Conservation (phyloP, 129 eudicot species). For the Escallonia herrerae region DNA sequence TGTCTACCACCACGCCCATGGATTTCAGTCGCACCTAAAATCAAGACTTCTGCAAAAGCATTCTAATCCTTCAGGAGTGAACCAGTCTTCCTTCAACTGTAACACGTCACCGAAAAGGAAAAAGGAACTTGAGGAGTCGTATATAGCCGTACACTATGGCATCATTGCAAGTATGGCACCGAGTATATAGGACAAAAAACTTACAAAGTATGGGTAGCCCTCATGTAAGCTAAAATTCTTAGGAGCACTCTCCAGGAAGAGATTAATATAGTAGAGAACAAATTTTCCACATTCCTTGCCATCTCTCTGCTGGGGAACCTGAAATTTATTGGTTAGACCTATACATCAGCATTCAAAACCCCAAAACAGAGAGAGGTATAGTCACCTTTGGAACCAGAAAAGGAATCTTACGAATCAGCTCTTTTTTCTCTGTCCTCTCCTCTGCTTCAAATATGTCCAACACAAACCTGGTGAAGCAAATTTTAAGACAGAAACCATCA, state of each 20-base stretch:
- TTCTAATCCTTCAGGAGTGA: conserved; percentile 26
- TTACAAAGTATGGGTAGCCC: conserved; percentile 65
- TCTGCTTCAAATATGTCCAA: conserved; percentile 34
- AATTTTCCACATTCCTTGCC: conserved; percentile 41
- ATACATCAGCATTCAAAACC: not conserved
- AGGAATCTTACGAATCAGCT: conserved; percentile 44
- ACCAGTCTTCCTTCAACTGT: conserved; percentile 65
- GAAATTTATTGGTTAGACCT: conserved; percentile 14
- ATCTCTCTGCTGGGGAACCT: conserved; percentile 77
- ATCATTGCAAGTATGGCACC: not conserved
- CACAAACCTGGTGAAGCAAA: conserved; percentile 41
- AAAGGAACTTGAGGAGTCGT: not conserved
- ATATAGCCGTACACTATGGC: not conserved
- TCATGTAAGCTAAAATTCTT: conserved; percentile 37
- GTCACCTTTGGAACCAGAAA: conserved; percentile 67
- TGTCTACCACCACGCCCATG: not conserved
- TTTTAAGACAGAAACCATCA: not conserved
- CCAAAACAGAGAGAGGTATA: conserved; percentile 6
- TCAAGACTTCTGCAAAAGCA: conserved; percentile 34
- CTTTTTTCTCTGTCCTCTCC: conserved; percentile 30
- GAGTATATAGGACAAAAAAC: conserved; percentile 16
- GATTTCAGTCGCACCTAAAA: not conserved
- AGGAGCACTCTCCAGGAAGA: conserved; percentile 54
- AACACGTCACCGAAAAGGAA: conserved; percentile 6
- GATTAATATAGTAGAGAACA: conserved; percentile 50